Conservation (phyloP, 805 yeast species). For the Wickerhamomyces chambardii region DNA sequence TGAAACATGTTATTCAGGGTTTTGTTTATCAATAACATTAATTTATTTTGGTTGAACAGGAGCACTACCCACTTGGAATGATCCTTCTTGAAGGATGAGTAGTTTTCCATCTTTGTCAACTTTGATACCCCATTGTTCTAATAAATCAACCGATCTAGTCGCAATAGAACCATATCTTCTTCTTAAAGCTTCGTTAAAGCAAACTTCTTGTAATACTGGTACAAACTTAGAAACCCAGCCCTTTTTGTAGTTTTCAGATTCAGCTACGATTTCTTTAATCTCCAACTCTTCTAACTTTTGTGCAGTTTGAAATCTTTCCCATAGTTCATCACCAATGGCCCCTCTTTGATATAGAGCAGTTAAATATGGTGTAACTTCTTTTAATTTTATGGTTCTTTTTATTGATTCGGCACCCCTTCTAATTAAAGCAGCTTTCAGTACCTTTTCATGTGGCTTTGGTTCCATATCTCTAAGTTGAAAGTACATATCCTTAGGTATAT, state of each 20-base stretch:
- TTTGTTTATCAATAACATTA: too few relatives aligned
- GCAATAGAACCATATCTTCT: conserved; percentile 46
- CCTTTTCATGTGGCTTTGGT: conserved; percentile 66
- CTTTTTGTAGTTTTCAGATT: conserved; percentile 62
- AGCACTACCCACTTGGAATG: not conserved
- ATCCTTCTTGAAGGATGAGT: conserved; percentile 1
- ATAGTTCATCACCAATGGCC: conserved; percentile 82
- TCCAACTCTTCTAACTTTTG: conserved; percentile 76
- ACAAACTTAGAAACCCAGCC: conserved; percentile 79
- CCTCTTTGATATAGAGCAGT: conserved; percentile 76
- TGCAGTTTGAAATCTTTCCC: conserved; percentile 72
- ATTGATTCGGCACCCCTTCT: conserved; percentile 82
- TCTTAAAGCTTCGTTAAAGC: conserved; percentile 85
- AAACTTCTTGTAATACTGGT: conserved; percentile 78
- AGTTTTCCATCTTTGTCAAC: conserved; percentile 10
- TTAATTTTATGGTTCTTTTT: conserved; percentile 72
- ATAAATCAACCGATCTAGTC: conserved; percentile 25
- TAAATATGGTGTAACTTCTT: conserved; percentile 68
- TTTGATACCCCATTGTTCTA: conserved; percentile 22
- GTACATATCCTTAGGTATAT: conserved; percentile 58
- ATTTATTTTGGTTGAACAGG: too few relatives aligned
- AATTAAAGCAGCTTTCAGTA: conserved; percentile 58
- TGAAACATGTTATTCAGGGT: too few relatives aligned
- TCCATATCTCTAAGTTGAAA: conserved; percentile 41
- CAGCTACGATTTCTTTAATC: conserved; percentile 63